Conservation (phyloP, 495 filamentous ascomycete species). For the Neurospora hispaniola region DNA sequence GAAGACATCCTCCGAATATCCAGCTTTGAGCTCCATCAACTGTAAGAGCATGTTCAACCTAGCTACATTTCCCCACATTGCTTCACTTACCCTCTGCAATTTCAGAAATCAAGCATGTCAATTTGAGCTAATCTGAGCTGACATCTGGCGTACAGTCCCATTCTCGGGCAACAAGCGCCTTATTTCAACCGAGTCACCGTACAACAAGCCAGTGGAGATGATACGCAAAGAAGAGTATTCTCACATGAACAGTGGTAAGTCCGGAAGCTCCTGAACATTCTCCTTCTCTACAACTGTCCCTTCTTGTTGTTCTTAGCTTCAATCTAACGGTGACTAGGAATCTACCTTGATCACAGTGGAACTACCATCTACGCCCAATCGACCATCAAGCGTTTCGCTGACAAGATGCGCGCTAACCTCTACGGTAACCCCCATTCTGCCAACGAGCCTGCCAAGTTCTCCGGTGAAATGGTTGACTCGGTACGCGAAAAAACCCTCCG, state of each 20-base stretch:
- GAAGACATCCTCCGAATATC: constrained; percentile 2
- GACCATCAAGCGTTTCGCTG: constrained; percentile 46
- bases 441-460: constrained; percentile 51
- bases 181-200: constrained; percentile 4
- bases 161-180: neutral
- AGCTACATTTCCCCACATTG: neutral
- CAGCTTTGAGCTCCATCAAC: constrained; percentile 8
- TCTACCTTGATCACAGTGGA: constrained; percentile 67
- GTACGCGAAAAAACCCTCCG: constrained; percentile 55
- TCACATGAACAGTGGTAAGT: constrained; percentile 36
- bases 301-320: neutral
- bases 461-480: constrained; percentile 49
- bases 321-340: constrained; percentile 17
- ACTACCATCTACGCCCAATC: constrained; percentile 62
- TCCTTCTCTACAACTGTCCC: neutral
- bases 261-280: neutral
- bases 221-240: constrained; percentile 36
- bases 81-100: neutral
- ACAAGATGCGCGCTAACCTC: constrained; percentile 46
- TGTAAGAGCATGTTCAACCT: too few relatives aligned
- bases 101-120: neutral
- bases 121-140: neutral
- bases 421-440: constrained; percentile 71
- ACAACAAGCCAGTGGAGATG: constrained; percentile 28
- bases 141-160: neutral